Base-by-base conservation (phyloP, 306 rosid genomes). In the Abrus pulchellus region DNA sequence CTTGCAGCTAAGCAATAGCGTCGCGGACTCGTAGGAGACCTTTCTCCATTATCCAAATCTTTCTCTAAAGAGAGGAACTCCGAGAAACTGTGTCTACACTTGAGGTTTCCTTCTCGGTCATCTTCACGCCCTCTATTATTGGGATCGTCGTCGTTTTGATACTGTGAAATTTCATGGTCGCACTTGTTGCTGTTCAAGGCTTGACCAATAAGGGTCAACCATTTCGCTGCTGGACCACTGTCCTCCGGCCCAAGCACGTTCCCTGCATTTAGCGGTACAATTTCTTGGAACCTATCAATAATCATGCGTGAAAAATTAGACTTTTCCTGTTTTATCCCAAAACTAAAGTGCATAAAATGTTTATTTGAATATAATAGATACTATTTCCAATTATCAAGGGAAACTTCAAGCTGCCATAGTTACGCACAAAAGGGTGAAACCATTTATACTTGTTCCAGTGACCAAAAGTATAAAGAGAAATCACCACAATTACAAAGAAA, bases 201-300 rank as follows among this genome's bases (percentile, higher is more conserved):
- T 60, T 84, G 67, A 1, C 74, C 64, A 79, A 95, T 93, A 4
- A 93, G 88, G 9, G 73, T 38, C n/a, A 93, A 61, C 99, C 99
- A 95, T 45, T 88, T 92, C 66, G 85, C 82, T 3, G 96, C 90
- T 0, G 99, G 97, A 2, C 89, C 97, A 64, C 81, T 77, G 77
- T 95, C 97, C 74, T 93, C 97, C 0, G 94, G 92, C 29, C 97
- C 99, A 45, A 95, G 87, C 41, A 95, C 97, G 59, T 95, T 95
- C 28, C 94, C 96, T 0, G 99, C 92, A 10, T 91, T 95, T 34
- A 95, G 83, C 48, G 98, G 99, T 12, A 95, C 99, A 3, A 95
- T 89, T 88, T 95, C 99, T 82, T 95, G 97, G 83, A 93, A 95
- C 91, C 99, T 94, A 80, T 7, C 56, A 14, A 62, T 1, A 8